These are phyloP conservation scores for Phytophthora citrophthora DNA, from an alignment of 352 stramenopile genomes.

Conservation along the genomic window DNA sequence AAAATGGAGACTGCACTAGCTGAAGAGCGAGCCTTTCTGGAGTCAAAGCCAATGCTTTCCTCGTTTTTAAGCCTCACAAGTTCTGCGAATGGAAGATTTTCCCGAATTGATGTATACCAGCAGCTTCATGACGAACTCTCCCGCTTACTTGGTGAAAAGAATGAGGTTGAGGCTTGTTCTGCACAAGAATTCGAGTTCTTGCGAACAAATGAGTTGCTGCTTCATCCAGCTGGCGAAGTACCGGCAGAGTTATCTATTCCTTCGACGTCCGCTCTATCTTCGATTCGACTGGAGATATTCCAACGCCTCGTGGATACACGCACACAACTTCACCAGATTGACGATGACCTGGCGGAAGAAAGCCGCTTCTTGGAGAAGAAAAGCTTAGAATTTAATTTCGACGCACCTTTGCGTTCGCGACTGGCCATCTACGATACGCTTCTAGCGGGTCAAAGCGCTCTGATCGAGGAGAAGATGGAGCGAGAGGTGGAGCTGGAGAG, in stretches of 20 bases:
- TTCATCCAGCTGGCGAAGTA: not conserved
- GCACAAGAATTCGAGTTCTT: conserved; percentile 27
- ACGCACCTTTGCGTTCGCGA: conserved; percentile 31
- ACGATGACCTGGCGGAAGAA: conserved; percentile 27
- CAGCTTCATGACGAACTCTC: conserved; percentile 23
- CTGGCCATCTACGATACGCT: conserved; percentile 52
- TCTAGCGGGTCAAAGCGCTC: conserved; percentile 44
- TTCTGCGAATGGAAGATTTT: conserved; percentile 1
- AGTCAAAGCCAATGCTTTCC: conserved; percentile 20
- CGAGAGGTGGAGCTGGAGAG: conserved; percentile 43
- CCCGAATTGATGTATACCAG: conserved; percentile 25
- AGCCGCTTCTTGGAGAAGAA: conserved; percentile 17
- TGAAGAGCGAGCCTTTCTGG: conserved; percentile 25
- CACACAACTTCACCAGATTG: conserved; percentile 2
- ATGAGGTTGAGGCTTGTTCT: conserved; percentile 4
- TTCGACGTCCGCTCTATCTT: conserved; percentile 13
- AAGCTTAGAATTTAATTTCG: conserved; percentile 12
- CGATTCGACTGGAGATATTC: conserved; percentile 25
- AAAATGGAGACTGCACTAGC: conserved; percentile 14
- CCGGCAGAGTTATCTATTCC: not conserved
- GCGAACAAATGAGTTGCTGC: conserved; percentile 9
- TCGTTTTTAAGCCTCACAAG: conserved; percentile 2
- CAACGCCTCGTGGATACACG: conserved; percentile 17
- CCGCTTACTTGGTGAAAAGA: conserved; percentile 17
- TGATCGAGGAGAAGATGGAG: conserved; percentile 73